Evolutionary conservation across 306 rosid genomes (phyloP).

Genomic region (Lagenaria siceraria): DNA sequence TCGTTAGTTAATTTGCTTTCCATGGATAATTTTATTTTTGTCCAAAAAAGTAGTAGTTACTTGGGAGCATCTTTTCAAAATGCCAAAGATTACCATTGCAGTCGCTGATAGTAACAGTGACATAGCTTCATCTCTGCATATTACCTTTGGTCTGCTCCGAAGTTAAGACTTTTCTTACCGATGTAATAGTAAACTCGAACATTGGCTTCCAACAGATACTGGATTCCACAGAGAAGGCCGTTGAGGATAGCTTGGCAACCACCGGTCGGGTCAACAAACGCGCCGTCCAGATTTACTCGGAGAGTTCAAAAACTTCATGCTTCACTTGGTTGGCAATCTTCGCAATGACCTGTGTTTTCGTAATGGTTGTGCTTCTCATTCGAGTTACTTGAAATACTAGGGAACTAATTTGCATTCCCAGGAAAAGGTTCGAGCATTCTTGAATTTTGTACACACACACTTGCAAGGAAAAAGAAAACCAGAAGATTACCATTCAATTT

Average conservation of each 20-base stretch:
- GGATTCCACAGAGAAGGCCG: constrained; percentile 76
- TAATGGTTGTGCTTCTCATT: constrained; percentile 83
- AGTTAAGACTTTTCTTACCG: not conserved
- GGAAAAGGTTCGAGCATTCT: not conserved
- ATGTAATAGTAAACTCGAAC: not conserved
- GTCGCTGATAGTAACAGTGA: not conserved
- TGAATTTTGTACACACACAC: not conserved
- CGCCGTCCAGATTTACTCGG: constrained; percentile 45
- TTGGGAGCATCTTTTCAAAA: not conserved
- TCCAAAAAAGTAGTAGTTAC: not conserved
- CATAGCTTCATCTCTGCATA: not conserved
- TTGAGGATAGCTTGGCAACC: constrained; percentile 83
- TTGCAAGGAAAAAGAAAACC: not conserved
- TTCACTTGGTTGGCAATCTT: constrained; percentile 69
- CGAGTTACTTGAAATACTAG: constrained; percentile 42
- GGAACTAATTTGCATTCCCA: not conserved
- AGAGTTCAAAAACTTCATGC: constrained; percentile 72
- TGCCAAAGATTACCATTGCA: not conserved
- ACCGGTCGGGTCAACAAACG: constrained; percentile 70
- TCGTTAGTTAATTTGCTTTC: not conserved
- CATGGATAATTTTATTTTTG: not conserved
- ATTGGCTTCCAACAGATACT: constrained; percentile 43
- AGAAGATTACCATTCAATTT: not conserved
- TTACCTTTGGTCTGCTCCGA: not conserved
- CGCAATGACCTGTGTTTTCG: constrained; percentile 53